phyloP scores from a whole-genome alignment of 257 asterid species.

The Echites panduratus region DNA sequence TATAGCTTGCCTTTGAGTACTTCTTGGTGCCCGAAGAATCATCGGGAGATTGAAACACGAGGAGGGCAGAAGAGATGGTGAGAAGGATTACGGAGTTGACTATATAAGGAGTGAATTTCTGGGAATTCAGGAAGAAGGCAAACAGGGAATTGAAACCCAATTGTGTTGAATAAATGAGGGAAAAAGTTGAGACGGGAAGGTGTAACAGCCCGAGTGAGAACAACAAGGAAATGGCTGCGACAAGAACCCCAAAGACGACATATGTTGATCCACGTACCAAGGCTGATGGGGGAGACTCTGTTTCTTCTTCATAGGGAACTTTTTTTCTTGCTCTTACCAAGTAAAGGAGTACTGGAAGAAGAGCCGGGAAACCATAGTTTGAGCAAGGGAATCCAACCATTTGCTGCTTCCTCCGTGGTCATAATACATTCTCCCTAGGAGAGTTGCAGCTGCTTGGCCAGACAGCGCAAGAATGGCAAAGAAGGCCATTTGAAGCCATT shows the following conservation, averaged over 20 bases:
- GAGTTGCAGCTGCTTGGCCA: slow-evolving; percentile 36
- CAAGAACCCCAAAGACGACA: slow-evolving; percentile 32
- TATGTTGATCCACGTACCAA: slow-evolving; percentile 26
- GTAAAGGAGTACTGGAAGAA: slow-evolving; percentile 30
- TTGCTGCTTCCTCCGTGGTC: slow-evolving; percentile 47
- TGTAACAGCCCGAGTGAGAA: slow-evolving; percentile 47
- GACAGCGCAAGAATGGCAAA: slow-evolving; percentile 27
- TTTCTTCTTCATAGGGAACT: not conserved
- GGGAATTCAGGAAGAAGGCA: slow-evolving; percentile 51
- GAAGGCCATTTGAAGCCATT: slow-evolving; percentile 31
- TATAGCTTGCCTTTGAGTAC: slow-evolving; percentile 11
- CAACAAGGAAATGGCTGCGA: slow-evolving; percentile 38
- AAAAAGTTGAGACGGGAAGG: slow-evolving; percentile 58
- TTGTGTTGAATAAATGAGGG: slow-evolving; percentile 48
- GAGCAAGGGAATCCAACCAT: slow-evolving; percentile 36
- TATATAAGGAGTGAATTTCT: slow-evolving; percentile 65
- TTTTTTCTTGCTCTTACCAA: slow-evolving; percentile 12
- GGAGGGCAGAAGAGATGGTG: slow-evolving; percentile 29
- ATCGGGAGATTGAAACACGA: slow-evolving; percentile 16
- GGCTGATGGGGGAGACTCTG: slow-evolving; percentile 9
- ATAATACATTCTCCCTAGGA: slow-evolving; percentile 36
- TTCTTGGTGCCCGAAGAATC: slow-evolving; percentile 7
- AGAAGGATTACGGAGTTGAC: slow-evolving; percentile 52
- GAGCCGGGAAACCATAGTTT: slow-evolving; percentile 34
- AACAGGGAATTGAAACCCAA: slow-evolving; percentile 66